These are phyloP conservation scores for Saussurea involucrata DNA, from an alignment of 129 eudicot species.

Conservation along the genomic window DNA sequence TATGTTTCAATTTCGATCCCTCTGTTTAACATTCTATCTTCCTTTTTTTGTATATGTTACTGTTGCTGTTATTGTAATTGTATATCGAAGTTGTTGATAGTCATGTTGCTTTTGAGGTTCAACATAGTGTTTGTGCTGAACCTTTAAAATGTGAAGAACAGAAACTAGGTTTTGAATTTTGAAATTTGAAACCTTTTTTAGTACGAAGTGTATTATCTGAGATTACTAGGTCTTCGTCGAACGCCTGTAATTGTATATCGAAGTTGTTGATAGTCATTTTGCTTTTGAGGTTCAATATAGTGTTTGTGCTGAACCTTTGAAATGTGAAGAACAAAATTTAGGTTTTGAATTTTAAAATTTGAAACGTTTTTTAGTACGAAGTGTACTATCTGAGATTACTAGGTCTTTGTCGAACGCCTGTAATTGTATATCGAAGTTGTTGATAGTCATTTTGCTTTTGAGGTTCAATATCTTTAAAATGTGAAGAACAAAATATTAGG, in stretches of 20 bases:
- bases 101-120: neutral
- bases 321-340: slow-evolving; percentile 8
- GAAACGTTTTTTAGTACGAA: neutral
- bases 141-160: neutral
- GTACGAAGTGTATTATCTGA: neutral
- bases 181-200: neutral
- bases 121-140: neutral
- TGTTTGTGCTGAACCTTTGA: neutral
- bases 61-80: neutral
- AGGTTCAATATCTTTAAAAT: neutral
- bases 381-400: neutral
- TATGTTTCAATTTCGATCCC: slow-evolving; percentile 5
- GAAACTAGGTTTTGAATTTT: slow-evolving; percentile 15
- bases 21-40: neutral
- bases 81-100: neutral
- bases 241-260: neutral
- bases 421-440: neutral
- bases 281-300: neutral
- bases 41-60: neutral
- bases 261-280: neutral
- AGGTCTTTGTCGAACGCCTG: neutral
- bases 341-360: neutral
- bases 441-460: neutral
- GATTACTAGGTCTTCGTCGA: neutral
- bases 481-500: slow-evolving; percentile 17